Evolutionary conservation across 2,329 filamentous ascomycete species (phyloP).

Genomic region (Teratosphaeria nubilosa): DNA sequence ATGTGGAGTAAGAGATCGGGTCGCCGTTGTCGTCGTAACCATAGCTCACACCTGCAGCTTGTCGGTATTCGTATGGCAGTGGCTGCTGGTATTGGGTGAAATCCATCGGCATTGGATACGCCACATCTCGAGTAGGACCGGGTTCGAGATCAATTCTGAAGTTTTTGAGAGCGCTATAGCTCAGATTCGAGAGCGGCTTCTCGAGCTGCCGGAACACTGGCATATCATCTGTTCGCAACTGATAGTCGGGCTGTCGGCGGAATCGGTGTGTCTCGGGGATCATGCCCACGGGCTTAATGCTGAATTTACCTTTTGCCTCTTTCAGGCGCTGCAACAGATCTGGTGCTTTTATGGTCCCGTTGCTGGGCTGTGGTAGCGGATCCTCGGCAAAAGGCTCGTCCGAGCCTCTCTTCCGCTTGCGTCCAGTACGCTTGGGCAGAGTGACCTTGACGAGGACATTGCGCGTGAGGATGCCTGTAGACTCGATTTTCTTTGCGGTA

Average conservation of each 20-base stretch:
- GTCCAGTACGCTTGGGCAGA: slow-evolving; percentile 75
- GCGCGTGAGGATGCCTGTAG: slow-evolving; percentile 63
- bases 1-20: slow-evolving; percentile 43
- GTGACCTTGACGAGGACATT: slow-evolving; percentile 81
- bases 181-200: slow-evolving; percentile 57
- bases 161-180: slow-evolving; percentile 49
- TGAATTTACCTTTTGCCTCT: slow-evolving; percentile 19
- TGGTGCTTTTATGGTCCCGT: slow-evolving; percentile 14
- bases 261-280: slow-evolving; percentile 80
- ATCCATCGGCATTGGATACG: slow-evolving; percentile 19
- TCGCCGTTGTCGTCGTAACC: slow-evolving; percentile 46
- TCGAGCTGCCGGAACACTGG: slow-evolving; percentile 62
- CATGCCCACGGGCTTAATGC: slow-evolving; percentile 34
- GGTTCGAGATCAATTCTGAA: slow-evolving; percentile 59
- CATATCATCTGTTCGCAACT: slow-evolving; percentile 31
- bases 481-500: slow-evolving; percentile 66
- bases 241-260: slow-evolving; percentile 76
- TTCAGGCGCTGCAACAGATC: slow-evolving; percentile 22
- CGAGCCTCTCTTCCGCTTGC: slow-evolving; percentile 74
- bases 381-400: slow-evolving; percentile 40
- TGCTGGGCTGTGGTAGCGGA: slow-evolving; percentile 1
- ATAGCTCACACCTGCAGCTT: slow-evolving; percentile 69
- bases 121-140: slow-evolving; percentile 59
- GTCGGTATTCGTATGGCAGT: slow-evolving; percentile 61
- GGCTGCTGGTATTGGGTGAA: slow-evolving; percentile 21